Conservation (phyloP, 2,329 filamentous ascomycete genomes). For the Cucurbitaria berberidis region DNA sequence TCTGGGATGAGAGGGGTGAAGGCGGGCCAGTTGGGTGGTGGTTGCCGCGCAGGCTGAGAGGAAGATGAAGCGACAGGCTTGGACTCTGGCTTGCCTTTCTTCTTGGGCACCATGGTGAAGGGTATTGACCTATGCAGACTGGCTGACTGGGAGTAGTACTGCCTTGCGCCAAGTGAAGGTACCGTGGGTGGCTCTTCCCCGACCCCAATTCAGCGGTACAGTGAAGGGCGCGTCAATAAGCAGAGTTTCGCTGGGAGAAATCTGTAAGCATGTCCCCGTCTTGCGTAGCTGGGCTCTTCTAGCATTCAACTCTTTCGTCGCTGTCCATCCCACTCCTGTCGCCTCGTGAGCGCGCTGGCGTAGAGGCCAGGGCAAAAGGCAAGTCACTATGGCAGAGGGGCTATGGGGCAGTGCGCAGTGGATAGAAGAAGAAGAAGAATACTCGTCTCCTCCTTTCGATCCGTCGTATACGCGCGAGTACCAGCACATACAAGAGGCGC, state of each 20-base stretch:
- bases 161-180: too few relatives aligned
- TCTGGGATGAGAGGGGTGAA: conserved; percentile 73
- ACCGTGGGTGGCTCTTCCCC: background rate
- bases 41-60: too few relatives aligned
- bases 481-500: background rate
- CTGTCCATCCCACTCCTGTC: background rate
- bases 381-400: background rate
- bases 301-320: background rate
- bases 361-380: background rate
- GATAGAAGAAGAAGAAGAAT: background rate
- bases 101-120: conserved; percentile 40
- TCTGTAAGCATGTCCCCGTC: too few relatives aligned
- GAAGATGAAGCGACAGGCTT: conserved; percentile 1
- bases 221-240: background rate
- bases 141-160: too few relatives aligned
- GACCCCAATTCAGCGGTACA: background rate
- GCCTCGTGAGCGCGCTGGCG: background rate
- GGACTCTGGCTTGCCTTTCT: conserved; percentile 24
- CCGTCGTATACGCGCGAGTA: background rate
- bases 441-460: background rate
- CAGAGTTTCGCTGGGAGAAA: too few relatives aligned
- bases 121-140: background rate
- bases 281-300: too few relatives aligned
- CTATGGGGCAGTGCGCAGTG: too few relatives aligned
- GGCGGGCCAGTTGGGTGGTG: conserved; percentile 69